Evolutionary conservation across 176 grass and related monocot species (phyloP).

Genomic region (Elymus sibiricus): DNA sequence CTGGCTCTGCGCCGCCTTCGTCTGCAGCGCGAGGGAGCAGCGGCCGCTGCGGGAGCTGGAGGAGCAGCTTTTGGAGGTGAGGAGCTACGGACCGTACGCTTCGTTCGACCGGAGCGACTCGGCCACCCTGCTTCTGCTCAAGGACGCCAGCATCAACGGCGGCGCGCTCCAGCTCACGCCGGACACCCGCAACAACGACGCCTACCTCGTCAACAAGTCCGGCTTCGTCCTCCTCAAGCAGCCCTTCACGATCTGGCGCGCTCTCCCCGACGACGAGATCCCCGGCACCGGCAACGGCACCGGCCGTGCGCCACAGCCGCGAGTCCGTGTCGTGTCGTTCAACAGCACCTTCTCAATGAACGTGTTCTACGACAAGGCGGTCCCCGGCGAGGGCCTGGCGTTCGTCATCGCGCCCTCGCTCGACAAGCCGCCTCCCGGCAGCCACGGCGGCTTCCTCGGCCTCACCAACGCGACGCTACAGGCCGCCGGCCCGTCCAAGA

Average conservation of each 20-base stretch:
- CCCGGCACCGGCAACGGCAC: neutral
- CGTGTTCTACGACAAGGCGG: slow-evolving; percentile 8
- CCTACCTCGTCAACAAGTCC: slow-evolving; percentile 26
- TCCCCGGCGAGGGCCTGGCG: slow-evolving; percentile 37
- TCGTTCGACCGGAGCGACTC: neutral
- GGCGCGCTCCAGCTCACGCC: slow-evolving; percentile 64
- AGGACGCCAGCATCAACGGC: neutral
- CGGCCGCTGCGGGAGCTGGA: neutral
- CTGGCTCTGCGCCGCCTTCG: neutral
- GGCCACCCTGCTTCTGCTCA: neutral
- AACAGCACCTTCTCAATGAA: slow-evolving; percentile 58
- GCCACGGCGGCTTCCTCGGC: slow-evolving; percentile 48
- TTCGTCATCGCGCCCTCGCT: slow-evolving; percentile 36
- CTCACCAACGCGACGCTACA: slow-evolving; percentile 45
- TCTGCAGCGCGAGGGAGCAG: neutral
- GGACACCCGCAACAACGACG: neutral
- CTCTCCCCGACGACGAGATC: neutral
- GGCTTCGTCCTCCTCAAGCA: slow-evolving; percentile 35
- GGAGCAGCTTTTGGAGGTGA: neutral
- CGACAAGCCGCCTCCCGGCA: slow-evolving; percentile 23
- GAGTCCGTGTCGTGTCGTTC: slow-evolving; percentile 42
- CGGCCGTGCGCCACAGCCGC: neutral
- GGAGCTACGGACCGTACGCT: neutral
- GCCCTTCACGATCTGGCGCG: slow-evolving; percentile 40
- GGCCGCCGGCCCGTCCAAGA: neutral